Percentiles rank a stretch among this genome's conserved stretches.
Conservation (phyloP, 768 basidiomycete genomes). For the Macrolepiota dolichaula region DNA sequence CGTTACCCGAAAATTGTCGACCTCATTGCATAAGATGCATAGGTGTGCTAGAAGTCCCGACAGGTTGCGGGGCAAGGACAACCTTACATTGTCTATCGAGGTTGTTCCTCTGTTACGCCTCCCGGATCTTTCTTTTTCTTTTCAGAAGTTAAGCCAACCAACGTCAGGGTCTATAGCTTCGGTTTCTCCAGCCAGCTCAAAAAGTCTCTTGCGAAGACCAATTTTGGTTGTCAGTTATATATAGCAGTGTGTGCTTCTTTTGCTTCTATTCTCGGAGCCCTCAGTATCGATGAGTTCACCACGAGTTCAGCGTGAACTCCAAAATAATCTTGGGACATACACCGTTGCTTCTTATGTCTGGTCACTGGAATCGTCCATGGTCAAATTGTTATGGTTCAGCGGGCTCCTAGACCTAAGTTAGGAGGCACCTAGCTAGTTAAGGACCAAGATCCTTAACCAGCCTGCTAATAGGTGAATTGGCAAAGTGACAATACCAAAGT, state of each 20-base stretch:
- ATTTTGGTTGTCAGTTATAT: slow-evolving; percentile 97
- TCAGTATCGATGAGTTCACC: background rate
- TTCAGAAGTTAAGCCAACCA: slow-evolving; percentile 89
- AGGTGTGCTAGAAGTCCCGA: slow-evolving; percentile 98
- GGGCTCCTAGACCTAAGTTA: too few relatives aligned
- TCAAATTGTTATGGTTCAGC: slow-evolving; percentile 88
- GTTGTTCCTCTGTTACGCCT: slow-evolving; percentile 19
- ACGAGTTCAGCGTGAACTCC: slow-evolving; percentile 91
- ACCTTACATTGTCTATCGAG: slow-evolving; percentile 72
- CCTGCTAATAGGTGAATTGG: too few relatives aligned
- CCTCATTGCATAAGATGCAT: slow-evolving; percentile 99
- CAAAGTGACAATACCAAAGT: too few relatives aligned
- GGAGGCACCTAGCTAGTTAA: too few relatives aligned
- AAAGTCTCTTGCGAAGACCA: slow-evolving; percentile 94
- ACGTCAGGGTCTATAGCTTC: slow-evolving; percentile 96
- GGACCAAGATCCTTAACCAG: too few relatives aligned
- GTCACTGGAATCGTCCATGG: slow-evolving; percentile 92
- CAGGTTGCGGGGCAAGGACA: slow-evolving; percentile 80
- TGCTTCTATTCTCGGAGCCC: background rate
- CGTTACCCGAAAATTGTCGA: slow-evolving; percentile 91
- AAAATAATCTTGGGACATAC: slow-evolving; percentile 83
- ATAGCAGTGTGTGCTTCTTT: slow-evolving; percentile 80
- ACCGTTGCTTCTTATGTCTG: slow-evolving; percentile 97
- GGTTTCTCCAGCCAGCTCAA: slow-evolving; percentile 99
- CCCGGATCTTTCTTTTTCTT: background rate